Evolutionary conservation across 2,329 filamentous ascomycete genomes (phyloP).

Genomic region (Pestalotiopsis sp.): DNA sequence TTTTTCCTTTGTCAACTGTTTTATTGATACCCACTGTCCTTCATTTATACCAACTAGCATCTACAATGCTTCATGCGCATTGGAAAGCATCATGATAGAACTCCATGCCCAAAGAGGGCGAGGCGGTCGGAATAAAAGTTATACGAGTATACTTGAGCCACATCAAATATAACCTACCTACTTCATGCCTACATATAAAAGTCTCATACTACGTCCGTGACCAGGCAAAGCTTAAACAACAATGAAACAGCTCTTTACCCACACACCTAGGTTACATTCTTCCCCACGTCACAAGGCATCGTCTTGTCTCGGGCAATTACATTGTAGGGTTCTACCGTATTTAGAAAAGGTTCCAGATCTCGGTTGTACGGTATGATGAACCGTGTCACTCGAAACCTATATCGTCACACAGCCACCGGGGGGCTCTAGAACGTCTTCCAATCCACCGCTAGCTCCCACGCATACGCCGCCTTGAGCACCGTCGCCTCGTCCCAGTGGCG

Average conservation of each 20-base stretch:
- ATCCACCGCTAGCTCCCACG: conserved; percentile 31
- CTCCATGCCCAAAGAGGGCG: background rate
- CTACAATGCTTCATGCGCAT: background rate
- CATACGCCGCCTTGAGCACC: conserved; percentile 29
- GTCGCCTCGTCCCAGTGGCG: conserved; percentile 28
- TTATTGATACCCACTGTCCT: conserved; percentile 8
- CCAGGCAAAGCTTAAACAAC: background rate
- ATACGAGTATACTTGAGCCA: background rate
- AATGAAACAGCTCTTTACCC: background rate
- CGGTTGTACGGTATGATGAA: no score
- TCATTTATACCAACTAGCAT: background rate
- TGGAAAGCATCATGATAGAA: background rate
- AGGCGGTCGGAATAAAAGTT: background rate
- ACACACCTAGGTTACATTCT: background rate
- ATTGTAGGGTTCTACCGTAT: background rate
- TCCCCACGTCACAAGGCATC: background rate
- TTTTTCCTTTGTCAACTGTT: background rate
- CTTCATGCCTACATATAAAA: background rate
- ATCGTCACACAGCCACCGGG: background rate
- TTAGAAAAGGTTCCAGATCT: background rate
- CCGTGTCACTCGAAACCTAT: background rate
- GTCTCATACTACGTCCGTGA: background rate
- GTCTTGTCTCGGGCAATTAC: background rate
- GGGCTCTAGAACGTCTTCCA: conserved; percentile 18
- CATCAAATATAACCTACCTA: background rate